phyloP scores from a whole-genome alignment of 2,329 filamentous ascomycete genomes.

The Drechslera avenae region DNA sequence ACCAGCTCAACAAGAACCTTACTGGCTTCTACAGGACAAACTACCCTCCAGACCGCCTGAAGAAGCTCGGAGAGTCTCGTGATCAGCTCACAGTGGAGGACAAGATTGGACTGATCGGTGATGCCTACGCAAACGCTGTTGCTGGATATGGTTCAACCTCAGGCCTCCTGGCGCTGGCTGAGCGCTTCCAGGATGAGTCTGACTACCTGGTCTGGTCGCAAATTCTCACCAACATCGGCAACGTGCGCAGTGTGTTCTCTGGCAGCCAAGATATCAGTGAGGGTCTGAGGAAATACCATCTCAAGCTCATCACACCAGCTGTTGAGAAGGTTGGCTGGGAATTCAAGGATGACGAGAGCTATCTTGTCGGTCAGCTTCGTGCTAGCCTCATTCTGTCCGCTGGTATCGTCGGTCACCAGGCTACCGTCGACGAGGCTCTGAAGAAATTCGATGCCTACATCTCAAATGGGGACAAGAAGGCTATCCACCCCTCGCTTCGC shows the following conservation, averaged over 20 bases:
- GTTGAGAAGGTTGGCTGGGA: slow-evolving; percentile 86
- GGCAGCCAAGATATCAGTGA: slow-evolving; percentile 73
- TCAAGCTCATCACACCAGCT: slow-evolving; percentile 76
- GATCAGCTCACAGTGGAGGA: slow-evolving; percentile 80
- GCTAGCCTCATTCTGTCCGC: slow-evolving; percentile 79
- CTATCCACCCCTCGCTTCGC: slow-evolving; percentile 82
- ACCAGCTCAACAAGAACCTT: slow-evolving; percentile 90
- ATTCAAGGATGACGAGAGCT: slow-evolving; percentile 76
- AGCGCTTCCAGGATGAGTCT: slow-evolving; percentile 80
- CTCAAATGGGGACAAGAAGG: slow-evolving; percentile 65
- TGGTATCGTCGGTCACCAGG: slow-evolving; percentile 75
- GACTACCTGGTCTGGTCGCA: slow-evolving; percentile 91
- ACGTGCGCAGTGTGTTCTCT: slow-evolving; percentile 83
- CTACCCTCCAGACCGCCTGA: slow-evolving; percentile 82
- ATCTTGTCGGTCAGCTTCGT: slow-evolving; percentile 79
- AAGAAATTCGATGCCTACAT: slow-evolving; percentile 82
- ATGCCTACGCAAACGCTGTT: slow-evolving; percentile 85
- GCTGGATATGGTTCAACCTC: slow-evolving; percentile 84
- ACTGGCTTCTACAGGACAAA: slow-evolving; percentile 93
- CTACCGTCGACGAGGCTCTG: slow-evolving; percentile 73
- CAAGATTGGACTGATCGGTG: slow-evolving; percentile 90
- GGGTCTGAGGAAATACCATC: slow-evolving; percentile 76
- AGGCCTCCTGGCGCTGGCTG: slow-evolving; percentile 79
- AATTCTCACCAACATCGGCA: slow-evolving; percentile 75
- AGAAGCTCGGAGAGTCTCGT: slow-evolving; percentile 77